These are phyloP conservation scores for Oryza coarctata DNA, from an alignment of 176 grass and related monocot species.

Conservation along the genomic window DNA sequence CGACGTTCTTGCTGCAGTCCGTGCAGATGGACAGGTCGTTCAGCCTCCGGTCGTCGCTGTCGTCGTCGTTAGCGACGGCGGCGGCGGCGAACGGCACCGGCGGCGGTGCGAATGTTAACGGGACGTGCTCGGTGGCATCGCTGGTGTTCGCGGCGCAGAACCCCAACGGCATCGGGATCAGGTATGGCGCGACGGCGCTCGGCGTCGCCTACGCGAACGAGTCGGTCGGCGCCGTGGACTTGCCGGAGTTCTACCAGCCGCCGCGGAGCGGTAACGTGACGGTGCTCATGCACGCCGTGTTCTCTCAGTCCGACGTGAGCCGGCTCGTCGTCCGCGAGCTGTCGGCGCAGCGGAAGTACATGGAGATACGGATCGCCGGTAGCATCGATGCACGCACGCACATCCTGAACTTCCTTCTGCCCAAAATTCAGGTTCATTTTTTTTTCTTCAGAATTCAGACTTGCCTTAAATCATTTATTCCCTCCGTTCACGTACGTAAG, in stretches of 20 bases:
- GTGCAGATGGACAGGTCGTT: constrained; percentile 60
- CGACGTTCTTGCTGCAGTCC: constrained; percentile 64
- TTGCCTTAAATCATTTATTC: too few species aligned
- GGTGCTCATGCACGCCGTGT: constrained; percentile 62
- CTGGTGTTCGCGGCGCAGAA: constrained; percentile 67
- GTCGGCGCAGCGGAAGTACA: constrained; percentile 35
- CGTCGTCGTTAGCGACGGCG: constrained; percentile 1
- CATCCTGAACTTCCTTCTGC: constrained; percentile 68
- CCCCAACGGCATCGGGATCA: constrained; percentile 77
- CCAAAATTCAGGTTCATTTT: constrained; percentile 63
- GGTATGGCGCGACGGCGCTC: constrained; percentile 60
- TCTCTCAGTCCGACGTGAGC: constrained; percentile 50
- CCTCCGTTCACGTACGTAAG: too few species aligned
- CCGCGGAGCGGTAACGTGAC: constrained; percentile 58
- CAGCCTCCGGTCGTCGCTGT: constrained; percentile 33
- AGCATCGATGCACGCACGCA: constrained; percentile 48
- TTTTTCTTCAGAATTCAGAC: too few species aligned
- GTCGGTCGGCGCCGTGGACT: constrained; percentile 56
- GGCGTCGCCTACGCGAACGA: constrained; percentile 57
- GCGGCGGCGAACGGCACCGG: constrained; percentile 30
- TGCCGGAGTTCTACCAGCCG: constrained; percentile 85
- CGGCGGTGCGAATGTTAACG: constrained; percentile 22
- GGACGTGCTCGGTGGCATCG: constrained; percentile 55
- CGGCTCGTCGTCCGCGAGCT: constrained; percentile 48
- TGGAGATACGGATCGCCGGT: constrained; percentile 66